Evolutionary conservation across 78 protist genomes (phyloP).

Genomic region (Dictyostelium discoideum): dicty_2.7 NC_007088.5:7115001-7115500

Average conservation of each 20-base stretch:
- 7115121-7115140: background rate
- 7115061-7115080: background rate
- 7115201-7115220: background rate
- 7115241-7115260: background rate
- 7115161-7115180: background rate
- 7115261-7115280: background rate
- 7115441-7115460: background rate
- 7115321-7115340: background rate
- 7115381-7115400: background rate
- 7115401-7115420: background rate
- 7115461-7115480: background rate
- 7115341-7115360: background rate
- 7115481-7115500: background rate
- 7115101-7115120: background rate
- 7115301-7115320: background rate
- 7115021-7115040: background rate
- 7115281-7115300: background rate
- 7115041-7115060: background rate
- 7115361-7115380: background rate
- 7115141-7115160: background rate
- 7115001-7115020: background rate
- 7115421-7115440: background rate
- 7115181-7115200: background rate
- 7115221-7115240: conserved; percentile 63
- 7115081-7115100: background rate